These are phyloP conservation scores for Hypoxylon rickii DNA, from an alignment of 495 filamentous ascomycete genomes.

Conservation along the genomic window DNA sequence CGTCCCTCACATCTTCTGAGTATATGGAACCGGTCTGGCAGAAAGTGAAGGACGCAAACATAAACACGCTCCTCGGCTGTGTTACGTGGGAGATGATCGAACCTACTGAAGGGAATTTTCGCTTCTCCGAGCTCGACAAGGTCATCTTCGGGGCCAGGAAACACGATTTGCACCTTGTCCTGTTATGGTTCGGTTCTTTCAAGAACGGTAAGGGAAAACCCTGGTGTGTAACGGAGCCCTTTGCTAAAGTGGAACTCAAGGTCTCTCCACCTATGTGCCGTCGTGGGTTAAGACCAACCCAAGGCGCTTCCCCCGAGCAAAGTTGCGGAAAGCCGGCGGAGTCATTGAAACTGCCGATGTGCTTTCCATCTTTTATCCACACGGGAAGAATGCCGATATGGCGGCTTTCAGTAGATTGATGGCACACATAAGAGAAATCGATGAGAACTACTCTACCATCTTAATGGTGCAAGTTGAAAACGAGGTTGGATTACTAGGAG, in stretches of 20 bases:
- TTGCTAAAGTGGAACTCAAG: conserved; percentile 9
- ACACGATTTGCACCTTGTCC: conserved; percentile 48
- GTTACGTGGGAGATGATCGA: conserved; percentile 58
- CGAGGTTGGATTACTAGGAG: conserved; percentile 51
- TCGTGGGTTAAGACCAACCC: conserved; percentile 52
- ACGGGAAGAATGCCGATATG: conserved; percentile 42
- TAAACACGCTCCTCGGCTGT: conserved; percentile 57
- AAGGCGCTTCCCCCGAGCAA: conserved; percentile 48
- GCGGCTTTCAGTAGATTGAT: conserved; percentile 47
- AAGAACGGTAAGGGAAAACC: conserved; percentile 48
- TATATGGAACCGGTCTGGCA: conserved; percentile 53
- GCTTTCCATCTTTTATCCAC: conserved; percentile 44
- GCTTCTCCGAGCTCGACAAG: conserved; percentile 50
- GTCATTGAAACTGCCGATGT: conserved; percentile 38
- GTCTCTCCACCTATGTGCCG: conserved; percentile 47
- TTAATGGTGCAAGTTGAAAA: conserved; percentile 60
- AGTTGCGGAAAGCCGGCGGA: conserved; percentile 39
- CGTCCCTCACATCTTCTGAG: conserved; percentile 49
- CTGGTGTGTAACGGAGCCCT: not conserved
- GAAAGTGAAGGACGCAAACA: conserved; percentile 45
- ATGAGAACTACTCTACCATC: conserved; percentile 47
- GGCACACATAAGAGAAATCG: conserved; percentile 46
- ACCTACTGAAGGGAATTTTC: conserved; percentile 51
- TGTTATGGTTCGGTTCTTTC: conserved; percentile 59
- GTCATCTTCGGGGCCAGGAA: conserved; percentile 46